Evolutionary conservation across 179 eudicot genomes (phyloP).

Genomic region (Carnegiea gigantea): DNA sequence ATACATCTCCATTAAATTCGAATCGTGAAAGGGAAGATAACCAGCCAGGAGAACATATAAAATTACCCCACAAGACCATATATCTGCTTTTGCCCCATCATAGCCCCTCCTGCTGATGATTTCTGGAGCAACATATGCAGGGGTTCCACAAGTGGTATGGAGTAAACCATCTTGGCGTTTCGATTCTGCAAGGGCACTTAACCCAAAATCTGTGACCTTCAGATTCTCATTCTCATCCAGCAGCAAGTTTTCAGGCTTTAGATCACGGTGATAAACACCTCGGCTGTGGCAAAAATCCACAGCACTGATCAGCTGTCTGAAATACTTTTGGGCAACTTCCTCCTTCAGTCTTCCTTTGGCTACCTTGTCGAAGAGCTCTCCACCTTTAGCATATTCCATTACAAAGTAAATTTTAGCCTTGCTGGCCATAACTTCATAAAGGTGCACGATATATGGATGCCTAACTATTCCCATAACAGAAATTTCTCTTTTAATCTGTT

Average conservation of each 20-base stretch:
- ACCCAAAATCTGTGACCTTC: constrained; percentile 37
- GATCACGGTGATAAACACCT: constrained; percentile 37
- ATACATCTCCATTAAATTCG: constrained; percentile 37
- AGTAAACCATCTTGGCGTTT: constrained; percentile 40
- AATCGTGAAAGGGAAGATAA: constrained; percentile 37
- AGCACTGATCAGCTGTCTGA: constrained; percentile 32
- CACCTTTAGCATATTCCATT: constrained; percentile 38
- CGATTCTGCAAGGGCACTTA: constrained; percentile 33
- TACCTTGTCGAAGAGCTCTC: constrained; percentile 38
- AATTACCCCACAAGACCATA: constrained; percentile 40
- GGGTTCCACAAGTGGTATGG: constrained; percentile 39
- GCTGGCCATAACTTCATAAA: constrained; percentile 40
- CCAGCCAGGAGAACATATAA: constrained; percentile 37
- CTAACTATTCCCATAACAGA: constrained; percentile 34
- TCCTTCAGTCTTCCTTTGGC: constrained; percentile 36
- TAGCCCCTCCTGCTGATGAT: constrained; percentile 31
- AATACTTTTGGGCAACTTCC: constrained; percentile 31
- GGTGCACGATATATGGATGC: constrained; percentile 31
- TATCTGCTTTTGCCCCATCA: constrained; percentile 38
- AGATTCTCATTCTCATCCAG: constrained; percentile 33
- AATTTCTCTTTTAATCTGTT: constrained; percentile 36
- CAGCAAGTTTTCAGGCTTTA: constrained; percentile 39
- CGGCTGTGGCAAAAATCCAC: constrained; percentile 37
- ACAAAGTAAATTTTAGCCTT: constrained; percentile 36
- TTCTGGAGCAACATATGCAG: constrained; percentile 43